Conservation (phyloP, 1,139 yeast genomes). For the Magnusiomyces suaveolens region DNA sequence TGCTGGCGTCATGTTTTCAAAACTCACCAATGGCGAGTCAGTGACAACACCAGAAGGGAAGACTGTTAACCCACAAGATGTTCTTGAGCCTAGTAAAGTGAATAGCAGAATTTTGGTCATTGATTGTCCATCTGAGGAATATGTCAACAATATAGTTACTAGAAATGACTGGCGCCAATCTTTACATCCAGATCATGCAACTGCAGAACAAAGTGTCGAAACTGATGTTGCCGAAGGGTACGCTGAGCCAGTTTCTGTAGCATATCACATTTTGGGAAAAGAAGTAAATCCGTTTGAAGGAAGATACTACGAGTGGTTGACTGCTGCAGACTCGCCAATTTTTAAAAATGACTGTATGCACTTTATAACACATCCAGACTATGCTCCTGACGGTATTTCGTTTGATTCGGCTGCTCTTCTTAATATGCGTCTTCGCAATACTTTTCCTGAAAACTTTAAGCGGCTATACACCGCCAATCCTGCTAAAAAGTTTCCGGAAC, state of each 20-base stretch:
- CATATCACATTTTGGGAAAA: slow-evolving; percentile 70
- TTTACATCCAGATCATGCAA: slow-evolving; percentile 5
- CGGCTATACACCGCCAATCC: slow-evolving; percentile 35
- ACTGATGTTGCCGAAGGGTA: slow-evolving; percentile 4
- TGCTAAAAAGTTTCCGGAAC: slow-evolving; percentile 15
- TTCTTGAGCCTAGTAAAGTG: slow-evolving; percentile 50
- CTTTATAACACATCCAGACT: slow-evolving; percentile 57
- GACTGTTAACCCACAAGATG: slow-evolving; percentile 57
- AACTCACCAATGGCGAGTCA: slow-evolving; percentile 50
- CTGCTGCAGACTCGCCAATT: slow-evolving; percentile 33
- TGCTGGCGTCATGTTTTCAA: slow-evolving; percentile 50
- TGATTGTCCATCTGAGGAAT: slow-evolving; percentile 57
- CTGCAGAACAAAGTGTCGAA: slow-evolving; percentile 3
- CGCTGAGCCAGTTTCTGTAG: slow-evolving; percentile 23
- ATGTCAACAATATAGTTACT: slow-evolving; percentile 31
- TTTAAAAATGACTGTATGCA: slow-evolving; percentile 49
- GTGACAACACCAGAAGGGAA: slow-evolving; percentile 54
- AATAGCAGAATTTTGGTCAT: slow-evolving; percentile 57
- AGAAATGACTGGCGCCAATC: slow-evolving; percentile 14
- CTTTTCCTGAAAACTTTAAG: slow-evolving; percentile 46
- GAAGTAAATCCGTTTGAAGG: slow-evolving; percentile 43
- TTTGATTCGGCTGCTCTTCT: slow-evolving; percentile 48
- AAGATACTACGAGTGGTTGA: slow-evolving; percentile 36
- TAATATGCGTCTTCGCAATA: slow-evolving; percentile 47
- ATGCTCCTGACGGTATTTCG: slow-evolving; percentile 52